Evolutionary conservation across 306 rosid genomes (phyloP), one percentile per base, ranked within the genome.

Genomic region (Rubus idaeus): DNA sequence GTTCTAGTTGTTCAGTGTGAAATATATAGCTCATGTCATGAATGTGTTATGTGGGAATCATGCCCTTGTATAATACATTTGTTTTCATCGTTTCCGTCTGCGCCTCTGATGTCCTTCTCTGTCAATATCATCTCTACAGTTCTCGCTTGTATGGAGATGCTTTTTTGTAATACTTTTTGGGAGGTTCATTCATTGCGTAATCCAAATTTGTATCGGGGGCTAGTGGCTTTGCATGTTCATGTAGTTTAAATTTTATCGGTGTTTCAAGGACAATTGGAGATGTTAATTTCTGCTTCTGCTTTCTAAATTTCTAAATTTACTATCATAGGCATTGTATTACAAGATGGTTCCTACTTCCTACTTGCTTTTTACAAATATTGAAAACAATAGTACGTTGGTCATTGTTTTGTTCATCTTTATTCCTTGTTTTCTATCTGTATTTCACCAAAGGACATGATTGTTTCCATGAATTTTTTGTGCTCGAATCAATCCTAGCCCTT

Each of bases 1-100:
- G 82, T 76, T 79, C 80, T 82, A 84, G 95, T 81, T 87, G 86
- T 78, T 78, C 66, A 47, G 93, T 88, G 96, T 90, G 97, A 92
- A 86, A 76, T 86, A 82, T 74, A 49, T 86, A 90, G 84, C 73
- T 87, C 76, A 21, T 66, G 83, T 87, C 76, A 42, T 66, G 83
- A 76, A 46, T 77, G 90, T 72, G 74, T 84, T 89, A 72, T 37
- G 82, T 71, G 67, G 90, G 78, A 76, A 30, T 71, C 77, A 47
- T 78, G 72, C 78, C 86, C 71, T 79, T 87, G 90, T 86, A 85
- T 78, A 86, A 85, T 89, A 86, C 79, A 86, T 77, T 86, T 65
- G 30, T 65, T 65, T 40, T 26, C 13, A 40, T 65, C 26, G 79
- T 79, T 84, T 83, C 83, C 51, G 66, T 64, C 61, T 74, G 52